Evolutionary conservation across 805 yeast species (phyloP).

Genomic region (Kazachstania psychrophila): DNA sequence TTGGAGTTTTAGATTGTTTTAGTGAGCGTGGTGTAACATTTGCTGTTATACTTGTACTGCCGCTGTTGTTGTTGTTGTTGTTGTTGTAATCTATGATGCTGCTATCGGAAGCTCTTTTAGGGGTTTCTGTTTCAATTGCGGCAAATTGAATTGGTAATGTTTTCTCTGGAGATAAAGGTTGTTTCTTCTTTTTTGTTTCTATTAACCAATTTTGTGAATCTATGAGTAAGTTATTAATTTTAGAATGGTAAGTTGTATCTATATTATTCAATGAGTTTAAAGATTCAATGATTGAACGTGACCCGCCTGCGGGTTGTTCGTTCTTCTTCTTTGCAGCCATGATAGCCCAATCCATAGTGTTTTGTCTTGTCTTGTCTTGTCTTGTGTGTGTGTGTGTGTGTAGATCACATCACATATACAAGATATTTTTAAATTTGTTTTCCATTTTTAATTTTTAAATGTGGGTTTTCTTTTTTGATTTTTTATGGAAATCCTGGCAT

Average conservation of each 20-base stretch:
- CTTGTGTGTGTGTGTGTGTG: neutral
- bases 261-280: conserved; percentile 22
- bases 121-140: too few relatives aligned
- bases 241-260: conserved; percentile 15
- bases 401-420: too few relatives aligned
- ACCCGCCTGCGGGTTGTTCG: conserved; percentile 22
- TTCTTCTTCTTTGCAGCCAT: conserved; percentile 24
- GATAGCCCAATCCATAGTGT: conserved; percentile 26
- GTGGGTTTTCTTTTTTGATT: too few relatives aligned
- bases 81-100: neutral
- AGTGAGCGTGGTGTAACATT: conserved; percentile 14
- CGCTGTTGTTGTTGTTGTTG: neutral
- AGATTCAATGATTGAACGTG: conserved; percentile 28
- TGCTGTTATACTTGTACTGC: neutral
- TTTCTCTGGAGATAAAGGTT: neutral
- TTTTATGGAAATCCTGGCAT: too few relatives aligned
- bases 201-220: conserved; percentile 19
- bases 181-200: neutral
- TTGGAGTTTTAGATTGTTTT: conserved; percentile 1
- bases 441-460: too few relatives aligned
- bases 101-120: neutral
- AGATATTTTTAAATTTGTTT: too few relatives aligned
- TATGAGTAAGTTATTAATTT: conserved; percentile 11
- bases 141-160: neutral
- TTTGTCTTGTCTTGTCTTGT: too few relatives aligned